Conservation (phyloP, 73 alveolate species). For the Symbiodinium natans region DNA sequence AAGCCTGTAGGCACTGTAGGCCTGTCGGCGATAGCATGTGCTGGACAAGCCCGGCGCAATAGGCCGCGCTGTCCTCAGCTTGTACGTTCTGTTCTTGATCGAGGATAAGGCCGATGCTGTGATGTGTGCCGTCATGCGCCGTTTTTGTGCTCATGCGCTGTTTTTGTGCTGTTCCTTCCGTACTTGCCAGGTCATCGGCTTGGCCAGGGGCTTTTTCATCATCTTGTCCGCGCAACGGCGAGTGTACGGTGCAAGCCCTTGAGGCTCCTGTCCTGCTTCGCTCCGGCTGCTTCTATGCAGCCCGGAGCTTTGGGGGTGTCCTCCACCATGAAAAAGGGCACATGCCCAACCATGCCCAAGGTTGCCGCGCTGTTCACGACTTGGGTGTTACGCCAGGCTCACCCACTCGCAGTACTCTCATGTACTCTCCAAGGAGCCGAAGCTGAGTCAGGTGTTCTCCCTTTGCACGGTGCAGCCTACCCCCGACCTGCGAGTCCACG, state of each 20-base stretch:
- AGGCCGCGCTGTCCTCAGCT: constrained; percentile 55
- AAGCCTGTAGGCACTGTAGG: background rate
- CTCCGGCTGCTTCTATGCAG: constrained; percentile 80
- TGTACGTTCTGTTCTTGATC: constrained; percentile 26
- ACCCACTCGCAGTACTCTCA: no score
- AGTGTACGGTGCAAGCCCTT: no score
- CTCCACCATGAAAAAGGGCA: background rate
- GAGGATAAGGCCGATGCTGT: constrained; percentile 69
- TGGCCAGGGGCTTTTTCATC: no score
- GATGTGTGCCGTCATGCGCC: no score
- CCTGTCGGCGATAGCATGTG: background rate
- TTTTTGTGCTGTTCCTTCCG: no score
- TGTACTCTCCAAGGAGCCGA: no score
- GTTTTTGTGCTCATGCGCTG: no score
- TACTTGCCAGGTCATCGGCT: background rate
- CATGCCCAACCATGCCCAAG: background rate
- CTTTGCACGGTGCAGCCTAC: constrained; percentile 36
- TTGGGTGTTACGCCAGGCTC: constrained; percentile 78
- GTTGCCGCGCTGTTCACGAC: constrained; percentile 20
- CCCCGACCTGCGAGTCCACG: constrained; percentile 67
- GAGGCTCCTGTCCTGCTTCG: constrained; percentile 40
- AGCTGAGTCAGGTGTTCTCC: constrained; percentile 2
- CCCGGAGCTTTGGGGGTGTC: background rate
- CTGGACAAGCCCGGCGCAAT: no score
- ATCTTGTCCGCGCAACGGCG: no score